Evolutionary conservation across 179 eudicot genomes (phyloP).

Genomic region (Monotropa hypopitys): DNA sequence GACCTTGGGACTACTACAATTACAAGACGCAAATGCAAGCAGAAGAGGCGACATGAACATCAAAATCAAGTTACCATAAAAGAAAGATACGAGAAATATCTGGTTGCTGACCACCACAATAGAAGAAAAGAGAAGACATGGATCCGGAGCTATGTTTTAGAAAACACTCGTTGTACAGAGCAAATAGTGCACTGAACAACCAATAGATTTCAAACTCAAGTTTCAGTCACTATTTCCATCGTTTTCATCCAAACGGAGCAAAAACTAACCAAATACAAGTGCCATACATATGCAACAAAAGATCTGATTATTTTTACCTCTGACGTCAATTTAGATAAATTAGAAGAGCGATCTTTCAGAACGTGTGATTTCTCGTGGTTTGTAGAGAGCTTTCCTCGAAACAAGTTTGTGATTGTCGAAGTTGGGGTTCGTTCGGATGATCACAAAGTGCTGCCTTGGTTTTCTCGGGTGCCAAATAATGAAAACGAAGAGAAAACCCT

Average conservation of each 20-base stretch:
- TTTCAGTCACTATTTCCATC: neutral
- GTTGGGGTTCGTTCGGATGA: neutral
- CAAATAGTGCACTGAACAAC: neutral
- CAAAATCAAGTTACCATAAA: neutral
- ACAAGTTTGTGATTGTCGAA: neutral
- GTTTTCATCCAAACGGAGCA: neutral
- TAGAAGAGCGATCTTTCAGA: neutral
- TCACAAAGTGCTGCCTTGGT: neutral
- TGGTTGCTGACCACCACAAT: neutral
- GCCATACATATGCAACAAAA: neutral
- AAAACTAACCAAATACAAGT: neutral
- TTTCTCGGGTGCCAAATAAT: no score
- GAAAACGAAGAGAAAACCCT: no score
- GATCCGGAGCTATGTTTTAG: neutral
- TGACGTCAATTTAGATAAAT: neutral
- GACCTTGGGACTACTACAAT: no score
- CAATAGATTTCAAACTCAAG: neutral
- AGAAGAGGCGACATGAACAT: neutral
- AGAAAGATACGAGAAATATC: neutral
- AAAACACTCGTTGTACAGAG: neutral
- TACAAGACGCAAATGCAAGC: neutral
- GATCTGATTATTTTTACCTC: slow-evolving; percentile 1
- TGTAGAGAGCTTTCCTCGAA: neutral
- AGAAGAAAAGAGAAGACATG: neutral
- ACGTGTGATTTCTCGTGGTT: neutral